Base-by-base conservation (phyloP, 2,329 filamentous ascomycete genomes). In the Fusarium nanum region DNA sequence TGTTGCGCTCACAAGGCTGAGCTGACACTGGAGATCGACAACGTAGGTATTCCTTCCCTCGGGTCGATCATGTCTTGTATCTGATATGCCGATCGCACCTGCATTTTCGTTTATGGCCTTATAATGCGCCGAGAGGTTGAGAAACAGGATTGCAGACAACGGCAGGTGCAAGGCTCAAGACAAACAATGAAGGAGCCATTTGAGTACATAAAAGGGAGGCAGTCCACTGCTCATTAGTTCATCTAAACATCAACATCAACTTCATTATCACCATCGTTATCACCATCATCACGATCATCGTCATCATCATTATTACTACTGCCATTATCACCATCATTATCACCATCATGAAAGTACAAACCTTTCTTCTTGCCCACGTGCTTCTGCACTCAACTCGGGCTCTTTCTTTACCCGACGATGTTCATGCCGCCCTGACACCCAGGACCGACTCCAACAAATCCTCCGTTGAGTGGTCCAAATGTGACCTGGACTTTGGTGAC, bases 401-500 rank as follows among this genome's bases (percentile, higher is more conserved):
- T 7, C 44, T 60, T 3, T 45, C 52, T 10, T 9, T 67, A 18
- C 63, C 57, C 7, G 30, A 37, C 7, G 30, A 56, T 23, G 20
- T 23, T 4, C 22, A 22, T 6, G 7, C 18, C 5, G 8, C 40
- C 2, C 1, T 52, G 1, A 12, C 8, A 4, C 2, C 32, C 5
- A 27, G 46, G 30, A 10, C 37, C 9, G 30, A 28, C n/a, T 42
- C 48, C 1, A 37, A 46, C 3, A 32, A 25, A 4, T 14, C 23
- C 1, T 23, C 49, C 3, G 13, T 67, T 3, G 37, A 63, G 16
- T 67, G 64, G 64, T 63, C 64, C 1, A 14, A 44, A 16, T 67
- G 64, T 5, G 37, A 49, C 13, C 27, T 67, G 4, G 63, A 67
- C 12, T 67, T 67, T 8, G 50, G 57, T 37, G 12, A 16, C n/a